A percentile compares a stretch with the other conserved stretches of the same genome.
These are phyloP conservation scores for Lasiodiplodia sp. DNA, from an alignment of 2,329 filamentous ascomycete species.

Conservation along the genomic window DNA sequence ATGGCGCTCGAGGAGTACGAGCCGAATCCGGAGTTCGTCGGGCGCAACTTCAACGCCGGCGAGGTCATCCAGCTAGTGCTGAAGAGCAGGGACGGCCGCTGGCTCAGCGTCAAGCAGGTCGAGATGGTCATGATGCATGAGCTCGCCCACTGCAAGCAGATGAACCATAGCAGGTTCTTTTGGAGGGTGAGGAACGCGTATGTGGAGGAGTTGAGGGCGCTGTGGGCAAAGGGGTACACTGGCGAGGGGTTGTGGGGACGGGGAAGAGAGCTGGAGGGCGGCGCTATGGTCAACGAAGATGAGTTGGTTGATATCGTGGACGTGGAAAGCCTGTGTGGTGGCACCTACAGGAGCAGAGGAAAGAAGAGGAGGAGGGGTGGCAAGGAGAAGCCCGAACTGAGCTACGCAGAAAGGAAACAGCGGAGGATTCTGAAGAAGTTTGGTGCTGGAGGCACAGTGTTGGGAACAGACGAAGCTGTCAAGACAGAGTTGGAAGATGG, in stretches of 20 bases:
- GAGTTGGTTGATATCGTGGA: constrained; percentile 68
- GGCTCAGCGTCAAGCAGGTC: constrained; percentile 83
- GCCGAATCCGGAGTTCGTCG: constrained; percentile 82
- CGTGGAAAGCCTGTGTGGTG: constrained; percentile 76
- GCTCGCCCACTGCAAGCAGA: constrained; percentile 85
- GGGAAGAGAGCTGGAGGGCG: constrained; percentile 69
- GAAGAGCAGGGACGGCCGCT: constrained; percentile 68
- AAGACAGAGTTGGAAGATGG: constrained; percentile 74
- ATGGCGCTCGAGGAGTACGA: constrained; percentile 78
- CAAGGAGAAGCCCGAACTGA: constrained; percentile 54
- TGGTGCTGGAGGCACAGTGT: constrained; percentile 70
- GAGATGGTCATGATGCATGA: constrained; percentile 98
- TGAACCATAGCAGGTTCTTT: constrained; percentile 86
- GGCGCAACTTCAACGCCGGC: constrained; percentile 89
- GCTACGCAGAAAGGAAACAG: constrained; percentile 77
- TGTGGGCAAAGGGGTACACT: constrained; percentile 75
- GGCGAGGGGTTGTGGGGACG: constrained; percentile 86
- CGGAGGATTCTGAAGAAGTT: constrained; percentile 78
- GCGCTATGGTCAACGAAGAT: constrained; percentile 59
- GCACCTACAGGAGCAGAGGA: constrained; percentile 69
- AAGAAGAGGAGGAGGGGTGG: constrained; percentile 31
- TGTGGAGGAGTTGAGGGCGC: constrained; percentile 70
- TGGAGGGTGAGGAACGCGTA: constrained; percentile 81
- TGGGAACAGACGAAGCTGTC: constrained; percentile 73
- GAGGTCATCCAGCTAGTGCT: constrained; percentile 88